Evolutionary conservation across 2,329 filamentous ascomycete species (phyloP).

Genomic region (Fusarium graminum): DNA sequence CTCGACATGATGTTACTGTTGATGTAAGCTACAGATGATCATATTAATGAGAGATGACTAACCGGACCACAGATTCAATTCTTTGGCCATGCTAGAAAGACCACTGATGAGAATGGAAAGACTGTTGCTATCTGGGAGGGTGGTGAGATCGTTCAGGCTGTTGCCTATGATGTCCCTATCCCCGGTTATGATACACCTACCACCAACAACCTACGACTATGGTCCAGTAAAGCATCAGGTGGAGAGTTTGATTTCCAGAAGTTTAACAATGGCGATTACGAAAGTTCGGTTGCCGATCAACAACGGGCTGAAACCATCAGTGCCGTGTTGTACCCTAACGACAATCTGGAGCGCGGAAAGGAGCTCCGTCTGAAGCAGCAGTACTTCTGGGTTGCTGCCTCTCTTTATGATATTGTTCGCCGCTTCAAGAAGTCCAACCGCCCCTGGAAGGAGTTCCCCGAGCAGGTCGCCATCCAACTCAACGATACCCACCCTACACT

Average conservation of each 20-base stretch:
- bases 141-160: constrained; percentile 90
- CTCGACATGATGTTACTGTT: constrained; percentile 92
- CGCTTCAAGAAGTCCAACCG: constrained; percentile 98
- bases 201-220: constrained; percentile 96
- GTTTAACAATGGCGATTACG: constrained; percentile 98
- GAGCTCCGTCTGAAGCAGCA: constrained; percentile 98
- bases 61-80: constrained; percentile 79
- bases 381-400: constrained; percentile 99
- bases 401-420: constrained; percentile 93
- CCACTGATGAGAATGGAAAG: constrained; percentile 82
- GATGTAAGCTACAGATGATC: constrained; percentile 67
- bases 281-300: constrained; percentile 97
- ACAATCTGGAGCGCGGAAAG: constrained; percentile 96
- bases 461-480: constrained; percentile 95
- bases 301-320: constrained; percentile 99
- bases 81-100: constrained; percentile 85
- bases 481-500: constrained; percentile 98
- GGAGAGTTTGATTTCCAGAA: constrained; percentile 99
- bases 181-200: constrained; percentile 90
- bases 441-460: constrained; percentile 90
- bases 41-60: constrained; percentile 10
- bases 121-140: constrained; percentile 84
- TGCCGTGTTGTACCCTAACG: constrained; percentile 96
- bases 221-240: constrained; percentile 97
- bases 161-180: constrained; percentile 93